phyloP scores from a whole-genome alignment of 805 yeast genomes.

The Pichia paraexigua region DNA sequence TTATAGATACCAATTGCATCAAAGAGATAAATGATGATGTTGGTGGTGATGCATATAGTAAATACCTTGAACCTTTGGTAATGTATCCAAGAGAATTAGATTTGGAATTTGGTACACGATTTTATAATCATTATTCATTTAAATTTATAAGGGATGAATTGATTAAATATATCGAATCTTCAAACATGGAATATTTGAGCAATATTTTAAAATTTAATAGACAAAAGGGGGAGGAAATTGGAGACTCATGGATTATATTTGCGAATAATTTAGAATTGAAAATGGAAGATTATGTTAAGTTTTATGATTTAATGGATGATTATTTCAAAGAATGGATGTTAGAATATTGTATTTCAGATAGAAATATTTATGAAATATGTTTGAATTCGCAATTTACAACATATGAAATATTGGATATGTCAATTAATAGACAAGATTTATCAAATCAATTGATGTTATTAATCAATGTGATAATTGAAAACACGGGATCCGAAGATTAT shows the following conservation, averaged over 20 bases:
- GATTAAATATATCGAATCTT: neutral
- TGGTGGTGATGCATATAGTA: neutral
- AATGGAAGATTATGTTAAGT: conserved; percentile 2
- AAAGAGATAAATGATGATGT: neutral
- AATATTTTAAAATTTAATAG: neutral
- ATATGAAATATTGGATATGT: neutral
- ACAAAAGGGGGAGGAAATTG: neutral
- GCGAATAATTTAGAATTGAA: neutral
- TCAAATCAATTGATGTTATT: conserved; percentile 6
- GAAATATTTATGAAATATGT: neutral
- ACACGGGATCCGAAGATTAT: neutral
- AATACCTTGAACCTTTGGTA: conserved; percentile 4
- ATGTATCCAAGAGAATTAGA: conserved; percentile 3
- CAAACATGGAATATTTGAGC: neutral
- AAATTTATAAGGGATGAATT: conserved; percentile 2
- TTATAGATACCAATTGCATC: conserved; percentile 6
- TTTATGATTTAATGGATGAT: conserved; percentile 9
- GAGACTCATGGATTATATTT: conserved; percentile 2
- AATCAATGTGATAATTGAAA: conserved; percentile 3
- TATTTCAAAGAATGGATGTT: conserved; percentile 8
- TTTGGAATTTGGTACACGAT: conserved; percentile 2
- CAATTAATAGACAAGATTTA: conserved; percentile 3
- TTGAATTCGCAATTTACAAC: neutral
- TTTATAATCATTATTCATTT: conserved; percentile 6
- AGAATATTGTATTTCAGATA: neutral